phyloP scores from a whole-genome alignment of 1,284 basidiomycete species.

The Ustanciosporium gigantosporum region DNA sequence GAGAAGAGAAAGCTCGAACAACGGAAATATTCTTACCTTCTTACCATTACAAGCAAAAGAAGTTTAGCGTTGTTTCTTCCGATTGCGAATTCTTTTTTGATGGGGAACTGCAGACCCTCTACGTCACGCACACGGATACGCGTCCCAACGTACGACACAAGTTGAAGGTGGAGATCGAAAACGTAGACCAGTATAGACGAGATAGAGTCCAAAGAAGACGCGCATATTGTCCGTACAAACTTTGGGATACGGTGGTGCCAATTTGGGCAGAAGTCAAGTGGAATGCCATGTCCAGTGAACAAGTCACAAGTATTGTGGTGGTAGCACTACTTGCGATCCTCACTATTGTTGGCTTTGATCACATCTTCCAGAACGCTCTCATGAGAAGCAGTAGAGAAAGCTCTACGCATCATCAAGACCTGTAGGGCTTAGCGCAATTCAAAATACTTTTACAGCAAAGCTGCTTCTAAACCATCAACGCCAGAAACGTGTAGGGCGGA shows the following conservation, averaged over 20 bases:
- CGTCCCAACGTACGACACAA: slow-evolving; percentile 26
- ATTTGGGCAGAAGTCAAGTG: not conserved
- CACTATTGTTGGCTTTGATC: no score
- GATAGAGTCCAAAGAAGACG: slow-evolving; percentile 3
- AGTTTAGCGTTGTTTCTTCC: slow-evolving; percentile 25
- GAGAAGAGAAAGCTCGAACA: slow-evolving; percentile 1
- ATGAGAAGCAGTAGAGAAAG: no score
- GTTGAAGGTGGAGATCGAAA: slow-evolving; percentile 24
- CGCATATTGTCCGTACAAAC: no score
- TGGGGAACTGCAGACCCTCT: slow-evolving; percentile 39
- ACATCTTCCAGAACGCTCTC: no score
- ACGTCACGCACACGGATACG: slow-evolving; percentile 25
- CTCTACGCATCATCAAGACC: no score
- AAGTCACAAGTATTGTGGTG: not conserved
- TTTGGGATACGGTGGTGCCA: not conserved
- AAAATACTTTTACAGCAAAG: no score
- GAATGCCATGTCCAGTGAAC: not conserved
- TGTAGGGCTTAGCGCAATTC: no score
- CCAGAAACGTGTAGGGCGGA: no score
- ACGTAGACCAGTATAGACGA: slow-evolving; percentile 5
- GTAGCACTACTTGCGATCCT: no score
- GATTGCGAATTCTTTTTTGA: slow-evolving; percentile 24
- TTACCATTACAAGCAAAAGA: slow-evolving; percentile 29
- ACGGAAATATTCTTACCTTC: slow-evolving; percentile 52
- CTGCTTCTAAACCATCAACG: no score